Evolutionary conservation across 441 rosid genomes (phyloP), one percentile per base, ranked within the genome.

Genomic region (Eruca vesicaria): DNA sequence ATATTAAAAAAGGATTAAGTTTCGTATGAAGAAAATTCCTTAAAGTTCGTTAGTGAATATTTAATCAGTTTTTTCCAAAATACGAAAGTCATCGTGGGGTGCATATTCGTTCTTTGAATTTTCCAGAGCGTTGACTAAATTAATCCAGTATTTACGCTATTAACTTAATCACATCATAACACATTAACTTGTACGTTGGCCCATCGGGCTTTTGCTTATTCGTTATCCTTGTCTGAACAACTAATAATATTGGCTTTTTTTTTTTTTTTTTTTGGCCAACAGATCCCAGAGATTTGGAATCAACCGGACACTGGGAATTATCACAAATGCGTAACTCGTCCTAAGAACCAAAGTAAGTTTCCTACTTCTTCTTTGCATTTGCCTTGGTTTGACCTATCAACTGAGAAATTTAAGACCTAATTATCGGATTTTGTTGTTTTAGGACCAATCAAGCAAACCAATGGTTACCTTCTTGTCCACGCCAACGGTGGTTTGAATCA

Each of bases 401-500:
- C 19, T 12, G 35, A 35, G 6, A 11, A 35, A 6, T 4, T 26
- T 62, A 9, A 19, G 41, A 29, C 29, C 7, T 64, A 70, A 20
- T 55, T 7, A 58, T 11, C 6, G 9, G 0, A 12, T 41, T 15
- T 32, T 12, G 2, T 15, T 64, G 21, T 0, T 68, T 2, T 15
- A 79, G 82, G 59, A 69, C 71, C 68, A 38, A 43, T 62, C 7
- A 67, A 61, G 29, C 81, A 79, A 33, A 88, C 97, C 29, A 89
- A 96, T 77, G 99, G 99, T 6, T 96, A 89, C 74, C 86, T 96
- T 66, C 74, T 93, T 41, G 97, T 92, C 74, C 93, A 91, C 82
- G 87, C 98, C 26, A 96, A 96, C 70, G 98, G 99, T 53, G 99
- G 99, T 74, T 71, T 96, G 83, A 96, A 96, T 83, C 98, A 93